phyloP scores from a whole-genome alignment of 2,329 filamentous ascomycete species.

The Dendrostoma leiphaemia region DNA sequence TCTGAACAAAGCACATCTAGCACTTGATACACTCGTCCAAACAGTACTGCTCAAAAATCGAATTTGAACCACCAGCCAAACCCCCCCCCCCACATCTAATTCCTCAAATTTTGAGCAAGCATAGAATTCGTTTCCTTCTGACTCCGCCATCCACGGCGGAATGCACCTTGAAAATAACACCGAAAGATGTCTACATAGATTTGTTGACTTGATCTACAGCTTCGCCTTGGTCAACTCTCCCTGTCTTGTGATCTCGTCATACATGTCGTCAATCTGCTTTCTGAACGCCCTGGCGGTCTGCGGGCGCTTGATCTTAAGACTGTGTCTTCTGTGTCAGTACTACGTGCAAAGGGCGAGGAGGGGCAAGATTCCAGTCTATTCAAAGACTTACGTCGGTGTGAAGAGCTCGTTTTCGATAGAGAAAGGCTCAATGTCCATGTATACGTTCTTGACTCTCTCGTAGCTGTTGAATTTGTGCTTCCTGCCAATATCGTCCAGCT shows the following conservation, averaged over 20 bases:
- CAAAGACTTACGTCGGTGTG: slow-evolving; percentile 81
- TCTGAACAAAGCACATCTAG: no score
- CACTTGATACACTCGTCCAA: no score
- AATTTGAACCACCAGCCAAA: no score
- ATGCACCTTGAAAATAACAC: no score
- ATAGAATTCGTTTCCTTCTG: no score
- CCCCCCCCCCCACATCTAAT: no score
- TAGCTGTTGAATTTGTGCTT: slow-evolving; percentile 90
- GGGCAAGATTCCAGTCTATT: no score
- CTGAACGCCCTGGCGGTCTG: slow-evolving; percentile 53
- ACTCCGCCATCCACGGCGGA: no score
- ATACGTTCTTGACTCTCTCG: slow-evolving; percentile 74
- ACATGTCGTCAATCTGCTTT: slow-evolving; percentile 54
- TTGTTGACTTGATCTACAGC: slow-evolving; percentile 32
- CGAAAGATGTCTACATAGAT: no score
- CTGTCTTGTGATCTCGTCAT: slow-evolving; percentile 48
- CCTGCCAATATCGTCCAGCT: slow-evolving; percentile 75
- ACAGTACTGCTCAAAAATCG: no score
- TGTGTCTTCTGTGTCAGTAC: slow-evolving; percentile 28
- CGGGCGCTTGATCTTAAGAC: slow-evolving; percentile 60
- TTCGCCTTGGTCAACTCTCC: slow-evolving; percentile 38
- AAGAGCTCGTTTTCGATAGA: slow-evolving; percentile 88
- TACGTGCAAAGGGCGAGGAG: not conserved
- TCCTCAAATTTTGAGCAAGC: no score
- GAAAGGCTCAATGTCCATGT: slow-evolving; percentile 84